A percentile compares a stretch with the other conserved stretches of the same genome.
phyloP scores from a whole-genome alignment of 2,329 filamentous ascomycete genomes.

The Ophiocordyceps camponoti-rufipedis region DNA sequence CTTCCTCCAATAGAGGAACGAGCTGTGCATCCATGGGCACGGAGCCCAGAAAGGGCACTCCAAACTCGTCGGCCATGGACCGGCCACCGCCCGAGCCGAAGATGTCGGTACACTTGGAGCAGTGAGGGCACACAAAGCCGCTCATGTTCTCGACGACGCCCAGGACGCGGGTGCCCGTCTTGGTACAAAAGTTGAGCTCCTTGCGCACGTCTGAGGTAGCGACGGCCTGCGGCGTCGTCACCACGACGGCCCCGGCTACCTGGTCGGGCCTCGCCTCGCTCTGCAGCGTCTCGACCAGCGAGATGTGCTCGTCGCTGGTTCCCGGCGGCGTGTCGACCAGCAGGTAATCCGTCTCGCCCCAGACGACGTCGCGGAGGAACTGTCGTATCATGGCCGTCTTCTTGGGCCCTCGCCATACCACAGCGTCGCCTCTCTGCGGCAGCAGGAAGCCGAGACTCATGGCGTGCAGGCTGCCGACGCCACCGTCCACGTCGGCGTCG shows the following conservation, averaged over 20 bases:
- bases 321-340: conserved; percentile 93
- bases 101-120: conserved; percentile 76
- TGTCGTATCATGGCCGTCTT: conserved; percentile 98
- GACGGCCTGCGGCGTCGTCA: conserved; percentile 91
- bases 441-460: conserved; percentile 93
- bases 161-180: conserved; percentile 61
- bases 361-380: conserved; percentile 81
- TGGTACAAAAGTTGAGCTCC: conserved; percentile 82
- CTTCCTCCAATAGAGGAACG: conserved; percentile 68
- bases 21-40: conserved; percentile 92
- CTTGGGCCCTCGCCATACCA: conserved; percentile 95
- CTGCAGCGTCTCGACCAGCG: conserved; percentile 71
- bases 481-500: conserved; percentile 28
- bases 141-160: conserved; percentile 97
- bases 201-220: conserved; percentile 87
- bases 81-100: conserved; percentile 84
- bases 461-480: conserved; percentile 50
- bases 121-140: conserved; percentile 68
- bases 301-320: conserved; percentile 94
- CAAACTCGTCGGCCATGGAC: conserved; percentile 75
- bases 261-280: conserved; percentile 43
- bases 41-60: conserved; percentile 65
- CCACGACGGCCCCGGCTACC: conserved; percentile 75
- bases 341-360: conserved; percentile 76
- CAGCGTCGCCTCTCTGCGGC: conserved; percentile 65